A percentile compares a stretch with the other conserved stretches of the same genome.
These are phyloP conservation scores for Acacia concinna DNA, from an alignment of 331 rosid species.

Conservation along the genomic window DNA sequence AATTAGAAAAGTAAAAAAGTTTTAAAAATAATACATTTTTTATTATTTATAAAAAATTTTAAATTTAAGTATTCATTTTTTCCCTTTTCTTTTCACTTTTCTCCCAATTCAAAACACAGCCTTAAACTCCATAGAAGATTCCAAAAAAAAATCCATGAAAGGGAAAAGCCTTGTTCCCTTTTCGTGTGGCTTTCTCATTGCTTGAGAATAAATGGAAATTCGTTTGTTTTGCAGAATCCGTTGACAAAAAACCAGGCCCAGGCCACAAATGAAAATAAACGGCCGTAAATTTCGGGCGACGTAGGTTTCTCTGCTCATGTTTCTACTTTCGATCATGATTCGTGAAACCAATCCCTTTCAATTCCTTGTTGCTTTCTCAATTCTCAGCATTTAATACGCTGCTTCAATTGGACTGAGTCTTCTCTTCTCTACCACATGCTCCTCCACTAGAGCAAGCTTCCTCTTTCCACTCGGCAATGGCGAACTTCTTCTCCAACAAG, in stretches of 20 bases:
- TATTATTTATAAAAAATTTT: too few species aligned
- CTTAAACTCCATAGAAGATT: too few species aligned
- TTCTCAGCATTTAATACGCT: not conserved
- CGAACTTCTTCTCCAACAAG: conserved; percentile 61
- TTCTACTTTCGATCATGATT: not conserved
- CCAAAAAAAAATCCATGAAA: too few species aligned
- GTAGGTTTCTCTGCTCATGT: not conserved
- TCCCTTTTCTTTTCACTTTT: too few species aligned
- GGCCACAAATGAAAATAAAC: not conserved
- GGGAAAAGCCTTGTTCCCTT: not conserved
- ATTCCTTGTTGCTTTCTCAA: not conserved
- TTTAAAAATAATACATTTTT: too few species aligned
- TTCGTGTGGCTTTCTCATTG: not conserved
- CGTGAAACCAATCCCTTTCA: not conserved
- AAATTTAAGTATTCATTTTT: too few species aligned
- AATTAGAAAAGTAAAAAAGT: too few species aligned
- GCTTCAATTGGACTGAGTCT: not conserved
- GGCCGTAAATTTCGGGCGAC: not conserved
- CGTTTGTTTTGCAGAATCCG: not conserved
- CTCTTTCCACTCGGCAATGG: conserved; percentile 31
- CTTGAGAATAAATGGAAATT: not conserved
- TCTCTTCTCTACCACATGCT: not conserved
- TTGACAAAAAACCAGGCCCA: not conserved
- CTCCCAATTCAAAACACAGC: too few species aligned
- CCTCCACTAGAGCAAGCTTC: not conserved